Evolutionary conservation across 257 asterid genomes (phyloP), one percentile per base, ranked within the genome.

Genomic region (Scutellaria barbata): DNA sequence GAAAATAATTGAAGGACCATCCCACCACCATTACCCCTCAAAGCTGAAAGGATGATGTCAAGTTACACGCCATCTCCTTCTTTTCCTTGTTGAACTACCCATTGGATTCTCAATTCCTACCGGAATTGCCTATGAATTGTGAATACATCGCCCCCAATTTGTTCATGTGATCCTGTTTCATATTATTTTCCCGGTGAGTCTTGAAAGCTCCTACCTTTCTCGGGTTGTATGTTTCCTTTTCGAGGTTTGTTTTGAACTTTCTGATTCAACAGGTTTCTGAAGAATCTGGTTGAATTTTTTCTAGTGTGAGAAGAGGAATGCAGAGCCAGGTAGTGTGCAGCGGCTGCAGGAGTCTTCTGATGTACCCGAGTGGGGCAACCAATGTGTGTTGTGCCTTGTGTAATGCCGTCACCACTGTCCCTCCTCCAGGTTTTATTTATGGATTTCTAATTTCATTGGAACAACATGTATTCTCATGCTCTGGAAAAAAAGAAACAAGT

Each of bases 251-350:
- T 53, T 47, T 66, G 4, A 50, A 18, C 63, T 41, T 65, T 57
- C 61, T 20, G n/a, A 47, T 71, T 74, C 50, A 1, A 50, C 54
- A 5, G 20, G 46, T 60, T 71, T 33, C 51, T 60, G 46, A 18
- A 8, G 69, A 48, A 59, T 47, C 43, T 33, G 74, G 42, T 59
- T 51, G 60, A 8, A 57, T 42, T 10, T 4, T 17, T 59, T 66
- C 30, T 50, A 65, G 72, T 66, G 67, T 9, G 60, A 51, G 74
- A 57, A 66, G 71, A 83, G 87, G 71, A 78, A 92, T 91, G 99
- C 96, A 91, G 96, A 89, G 89, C 85, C 95, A 94, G 87, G 74
- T 94, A 39, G 92, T 92, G 76, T 92, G 98, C 85, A 89, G 81
- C 71, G 98, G 98, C 68, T 95, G 99, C 53, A 80, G 96, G 87